Percentiles rank a stretch among this genome's conserved stretches.
phyloP scores from a whole-genome alignment of 2,329 filamentous ascomycete species.

The Botryosphaeria agaves region DNA sequence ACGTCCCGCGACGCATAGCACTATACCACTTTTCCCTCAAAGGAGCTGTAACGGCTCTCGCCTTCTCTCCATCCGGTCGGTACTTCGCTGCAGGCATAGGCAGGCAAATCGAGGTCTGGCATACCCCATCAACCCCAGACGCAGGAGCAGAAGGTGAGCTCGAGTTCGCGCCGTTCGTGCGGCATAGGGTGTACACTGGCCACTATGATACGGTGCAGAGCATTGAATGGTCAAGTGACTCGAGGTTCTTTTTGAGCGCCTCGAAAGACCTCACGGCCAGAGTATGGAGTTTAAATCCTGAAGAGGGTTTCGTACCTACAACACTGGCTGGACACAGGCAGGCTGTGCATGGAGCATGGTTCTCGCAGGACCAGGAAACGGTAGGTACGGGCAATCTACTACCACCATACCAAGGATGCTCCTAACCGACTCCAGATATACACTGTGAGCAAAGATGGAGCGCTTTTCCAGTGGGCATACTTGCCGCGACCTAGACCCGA shows the following conservation, averaged over 20 bases:
- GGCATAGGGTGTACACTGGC: conserved; percentile 68
- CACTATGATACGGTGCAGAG: conserved; percentile 78
- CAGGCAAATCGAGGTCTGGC: conserved; percentile 85
- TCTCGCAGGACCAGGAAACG: conserved; percentile 82
- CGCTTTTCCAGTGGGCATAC: conserved; percentile 87
- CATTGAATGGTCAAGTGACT: conserved; percentile 93
- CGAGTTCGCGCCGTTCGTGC: conserved; percentile 88
- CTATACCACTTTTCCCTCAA: conserved; percentile 96
- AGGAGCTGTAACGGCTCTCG: conserved; percentile 60
- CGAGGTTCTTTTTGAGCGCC: conserved; percentile 81
- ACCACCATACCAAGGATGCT: not conserved
- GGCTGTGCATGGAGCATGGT: conserved; percentile 86
- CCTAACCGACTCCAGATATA: conserved; percentile 41
- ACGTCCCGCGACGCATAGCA: conserved; percentile 67
- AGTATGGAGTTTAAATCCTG: conserved; percentile 83
- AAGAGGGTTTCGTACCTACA: conserved; percentile 79
- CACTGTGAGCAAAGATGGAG: conserved; percentile 93
- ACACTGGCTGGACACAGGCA: conserved; percentile 84
- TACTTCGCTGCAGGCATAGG: conserved; percentile 84
- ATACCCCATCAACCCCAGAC: conserved; percentile 79
- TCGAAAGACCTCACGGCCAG: conserved; percentile 84
- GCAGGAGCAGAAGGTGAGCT: conserved; percentile 62
- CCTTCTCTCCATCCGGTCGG: conserved; percentile 79
- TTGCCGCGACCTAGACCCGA: conserved; percentile 38
- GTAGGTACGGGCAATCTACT: conserved; percentile 15